Conservation (phyloP, 2,329 filamentous ascomycete species). For the Penicillium occitanis region DNA sequence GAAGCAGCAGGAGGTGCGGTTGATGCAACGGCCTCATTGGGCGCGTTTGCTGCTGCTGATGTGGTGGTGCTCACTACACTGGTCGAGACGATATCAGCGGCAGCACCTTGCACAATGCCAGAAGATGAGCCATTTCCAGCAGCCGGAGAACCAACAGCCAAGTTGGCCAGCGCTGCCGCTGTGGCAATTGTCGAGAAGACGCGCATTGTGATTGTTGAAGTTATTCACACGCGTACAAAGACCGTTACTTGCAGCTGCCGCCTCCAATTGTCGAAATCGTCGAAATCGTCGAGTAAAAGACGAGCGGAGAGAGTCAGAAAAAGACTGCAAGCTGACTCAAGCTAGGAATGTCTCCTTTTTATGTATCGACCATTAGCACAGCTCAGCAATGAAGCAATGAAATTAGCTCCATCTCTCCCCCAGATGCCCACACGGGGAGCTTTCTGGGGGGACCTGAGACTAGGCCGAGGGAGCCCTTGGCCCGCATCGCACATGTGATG, state of each 20-base stretch:
- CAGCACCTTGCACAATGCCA: slow-evolving; percentile 14
- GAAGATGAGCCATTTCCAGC: slow-evolving; percentile 7
- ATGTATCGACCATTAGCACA: not conserved
- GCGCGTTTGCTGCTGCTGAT: slow-evolving; percentile 11
- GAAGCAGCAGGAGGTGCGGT: slow-evolving; percentile 4
- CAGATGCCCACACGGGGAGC: slow-evolving; percentile 13
- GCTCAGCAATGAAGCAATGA: not conserved
- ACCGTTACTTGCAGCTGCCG: slow-evolving; percentile 10
- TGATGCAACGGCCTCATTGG: slow-evolving; percentile 8
- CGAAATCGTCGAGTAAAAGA: slow-evolving; percentile 17
- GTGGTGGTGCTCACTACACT: not conserved
- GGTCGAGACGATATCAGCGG: slow-evolving; percentile 5
- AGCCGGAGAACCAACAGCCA: slow-evolving; percentile 20
- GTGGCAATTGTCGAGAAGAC: slow-evolving; percentile 20
- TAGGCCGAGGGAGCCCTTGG: slow-evolving; percentile 16
- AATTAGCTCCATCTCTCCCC: slow-evolving; percentile 9
- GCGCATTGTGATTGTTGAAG: slow-evolving; percentile 18
- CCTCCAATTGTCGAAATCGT: slow-evolving; percentile 18
- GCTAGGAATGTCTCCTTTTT: slow-evolving; percentile 15
- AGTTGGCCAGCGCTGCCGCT: slow-evolving; percentile 17
- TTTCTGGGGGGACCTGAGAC: slow-evolving; percentile 1
- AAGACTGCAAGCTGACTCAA: not conserved
- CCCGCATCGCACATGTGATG: slow-evolving; percentile 19
- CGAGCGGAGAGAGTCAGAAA: slow-evolving; percentile 7
- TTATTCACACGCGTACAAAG: slow-evolving; percentile 10